These are phyloP conservation scores for Fremontodendron californicum DNA, from an alignment of 345 rosid species.

Conservation along the genomic window DNA sequence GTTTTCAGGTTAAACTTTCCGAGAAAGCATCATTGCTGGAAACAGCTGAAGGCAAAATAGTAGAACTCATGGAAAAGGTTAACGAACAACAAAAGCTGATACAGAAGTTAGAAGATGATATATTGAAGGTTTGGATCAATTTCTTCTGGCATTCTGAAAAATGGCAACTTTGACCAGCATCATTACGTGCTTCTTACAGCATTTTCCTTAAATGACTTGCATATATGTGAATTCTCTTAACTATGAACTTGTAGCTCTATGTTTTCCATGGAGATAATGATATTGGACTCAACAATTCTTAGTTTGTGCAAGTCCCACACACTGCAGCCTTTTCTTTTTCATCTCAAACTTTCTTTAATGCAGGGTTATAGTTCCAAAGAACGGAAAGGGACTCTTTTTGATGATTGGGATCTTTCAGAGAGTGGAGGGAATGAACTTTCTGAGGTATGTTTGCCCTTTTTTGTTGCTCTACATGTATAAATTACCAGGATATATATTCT, in stretches of 20 bases:
- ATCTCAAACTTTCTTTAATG: not conserved
- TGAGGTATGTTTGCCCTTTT: constrained; percentile 50
- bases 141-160: constrained; percentile 17
- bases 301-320: not conserved
- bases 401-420: constrained; percentile 94
- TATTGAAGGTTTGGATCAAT: constrained; percentile 61
- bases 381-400: constrained; percentile 60
- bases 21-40: constrained; percentile 73
- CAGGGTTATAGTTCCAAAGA: constrained; percentile 94
- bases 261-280: not conserved
- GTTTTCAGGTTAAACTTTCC: constrained; percentile 70
- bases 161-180: not conserved
- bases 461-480: constrained; percentile 7
- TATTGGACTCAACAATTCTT: not conserved
- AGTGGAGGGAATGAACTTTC: constrained; percentile 56
- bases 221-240: not conserved
- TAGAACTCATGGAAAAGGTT: constrained; percentile 64
- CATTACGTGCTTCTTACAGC: not conserved
- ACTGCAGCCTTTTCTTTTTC: not conserved
- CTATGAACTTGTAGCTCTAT: not conserved
- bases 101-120: constrained; percentile 97
- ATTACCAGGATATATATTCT: not conserved
- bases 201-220: not conserved
- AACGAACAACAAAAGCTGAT: constrained; percentile 79
- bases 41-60: constrained; percentile 66